Conservation (phyloP, 257 asterid genomes). For the Scutellaria minor region DNA sequence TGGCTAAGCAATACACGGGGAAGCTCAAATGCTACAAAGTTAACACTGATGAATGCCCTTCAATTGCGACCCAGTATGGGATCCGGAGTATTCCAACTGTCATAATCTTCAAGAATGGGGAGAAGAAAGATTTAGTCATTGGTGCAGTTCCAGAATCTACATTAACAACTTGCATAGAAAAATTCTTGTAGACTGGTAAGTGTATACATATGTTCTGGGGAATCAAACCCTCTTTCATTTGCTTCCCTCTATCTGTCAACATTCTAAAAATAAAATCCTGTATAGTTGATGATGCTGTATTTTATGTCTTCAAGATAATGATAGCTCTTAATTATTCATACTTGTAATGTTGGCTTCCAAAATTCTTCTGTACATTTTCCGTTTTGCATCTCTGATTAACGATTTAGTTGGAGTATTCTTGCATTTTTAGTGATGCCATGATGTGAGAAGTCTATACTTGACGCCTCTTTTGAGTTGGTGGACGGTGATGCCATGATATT, state of each 20-base stretch:
- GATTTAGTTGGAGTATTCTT: neutral
- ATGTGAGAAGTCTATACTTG: neutral
- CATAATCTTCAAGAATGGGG: constrained; percentile 77
- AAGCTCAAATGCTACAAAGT: constrained; percentile 89
- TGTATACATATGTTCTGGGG: constrained; percentile 35
- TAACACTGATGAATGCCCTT: constrained; percentile 81
- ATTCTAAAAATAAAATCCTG: constrained; percentile 49
- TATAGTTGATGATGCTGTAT: constrained; percentile 54
- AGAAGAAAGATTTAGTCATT: constrained; percentile 86
- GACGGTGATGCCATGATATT: neutral
- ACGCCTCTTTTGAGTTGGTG: neutral
- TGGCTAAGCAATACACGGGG: constrained; percentile 72
- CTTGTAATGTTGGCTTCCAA: constrained; percentile 26
- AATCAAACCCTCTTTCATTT: constrained; percentile 24
- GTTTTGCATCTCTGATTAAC: neutral
- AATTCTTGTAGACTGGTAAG: constrained; percentile 62
- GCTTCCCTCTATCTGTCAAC: constrained; percentile 31
- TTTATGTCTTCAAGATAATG: constrained; percentile 34
- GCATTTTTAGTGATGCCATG: neutral
- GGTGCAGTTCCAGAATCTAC: constrained; percentile 93
- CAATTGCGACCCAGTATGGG: constrained; percentile 79
- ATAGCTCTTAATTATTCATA: constrained; percentile 33
- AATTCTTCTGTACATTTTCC: neutral
- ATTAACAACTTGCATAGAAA: constrained; percentile 69
- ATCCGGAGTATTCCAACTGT: constrained; percentile 97